Base-by-base conservation (phyloP, 306 rosid genomes). In the Rosa chinensis region DNA sequence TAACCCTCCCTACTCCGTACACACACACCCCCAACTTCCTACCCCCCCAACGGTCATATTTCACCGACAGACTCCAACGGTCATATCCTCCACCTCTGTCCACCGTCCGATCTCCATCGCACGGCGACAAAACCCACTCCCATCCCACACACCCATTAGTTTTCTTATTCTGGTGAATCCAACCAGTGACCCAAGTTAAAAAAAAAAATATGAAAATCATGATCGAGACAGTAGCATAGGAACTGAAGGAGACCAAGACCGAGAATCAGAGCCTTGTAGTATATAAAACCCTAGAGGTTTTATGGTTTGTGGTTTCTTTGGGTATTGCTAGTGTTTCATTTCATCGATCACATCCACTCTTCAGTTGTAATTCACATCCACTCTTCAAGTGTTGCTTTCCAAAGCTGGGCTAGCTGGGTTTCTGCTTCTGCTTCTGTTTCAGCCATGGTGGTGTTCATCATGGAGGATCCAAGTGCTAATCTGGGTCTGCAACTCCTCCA, bases 1-100 rank as follows among this genome's bases (percentile, higher is more conserved):
- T 5, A 35, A 2, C 12, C 43, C 43, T 14, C 77, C 20, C 23
- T 0, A 12, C 50, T 76, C 90, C 94, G 89, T 90, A 88, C 93
- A 81, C 73, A 78, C 72, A 78, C 48, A n/a, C 75, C 21, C 55
- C 23, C 42, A 64, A 25, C 67, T 44, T 67, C n/a, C 37, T 21
- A 8, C 74, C 62, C 37, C 37, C 37, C 83, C 79, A 93, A 93
- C 97, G 98, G 98, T 91, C 88, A 89, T 87, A 88, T 88, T 84
- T 88, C 70, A 70, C 82, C 82, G 82, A 78, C 77, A 55, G 5
- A 6, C 28, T 35, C 42, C 88, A 95, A 95, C 99, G 99, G 99
- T 91, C 90, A 91, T 84, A 87, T 89, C 13, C 73, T 55, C 80
- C 25, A 23, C 32, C 58, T 0, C 18, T 89, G 11, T 72, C 44